A percentile compares a stretch with the other conserved stretches of the same genome.
phyloP scores from a whole-genome alignment of 2,329 filamentous ascomycete genomes.

The Lachnellula suecica region DNA sequence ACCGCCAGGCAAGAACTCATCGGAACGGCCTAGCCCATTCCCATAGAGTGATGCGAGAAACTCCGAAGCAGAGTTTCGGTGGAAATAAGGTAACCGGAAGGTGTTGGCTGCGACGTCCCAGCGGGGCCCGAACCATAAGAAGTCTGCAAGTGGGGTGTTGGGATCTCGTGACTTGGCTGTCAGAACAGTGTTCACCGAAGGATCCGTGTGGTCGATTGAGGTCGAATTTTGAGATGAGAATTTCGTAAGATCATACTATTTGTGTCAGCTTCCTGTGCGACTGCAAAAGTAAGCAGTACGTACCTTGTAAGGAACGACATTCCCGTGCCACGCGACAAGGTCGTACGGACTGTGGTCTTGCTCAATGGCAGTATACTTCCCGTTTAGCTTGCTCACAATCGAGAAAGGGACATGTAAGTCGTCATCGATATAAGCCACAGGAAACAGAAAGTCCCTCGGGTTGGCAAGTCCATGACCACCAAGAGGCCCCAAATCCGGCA shows the following conservation, averaged over 20 bases:
- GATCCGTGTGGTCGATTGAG: constrained; percentile 63
- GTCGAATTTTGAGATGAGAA: constrained; percentile 58
- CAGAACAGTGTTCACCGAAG: constrained; percentile 63
- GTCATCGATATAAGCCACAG: constrained; percentile 52
- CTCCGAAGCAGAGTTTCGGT: constrained; percentile 50
- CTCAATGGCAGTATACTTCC: constrained; percentile 59
- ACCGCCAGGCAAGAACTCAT: constrained; percentile 48
- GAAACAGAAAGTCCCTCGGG: constrained; percentile 61
- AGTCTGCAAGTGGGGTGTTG: constrained; percentile 59
- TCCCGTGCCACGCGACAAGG: constrained; percentile 76
- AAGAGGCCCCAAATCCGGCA: constrained; percentile 65
- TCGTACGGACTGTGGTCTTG: constrained; percentile 74
- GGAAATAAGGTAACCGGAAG: constrained; percentile 59
- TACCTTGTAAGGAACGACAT: no score
- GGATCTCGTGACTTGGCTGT: constrained; percentile 54
- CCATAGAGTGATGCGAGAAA: constrained; percentile 44
- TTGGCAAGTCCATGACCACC: constrained; percentile 65
- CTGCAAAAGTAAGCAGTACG: no score
- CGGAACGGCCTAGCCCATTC: constrained; percentile 41
- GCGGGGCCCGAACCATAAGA: constrained; percentile 64
- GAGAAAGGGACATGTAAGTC: constrained; percentile 50
- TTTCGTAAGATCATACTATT: constrained; percentile 69
- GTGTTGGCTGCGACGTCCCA: constrained; percentile 62
- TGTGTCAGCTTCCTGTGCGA: no score
- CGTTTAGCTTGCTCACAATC: constrained; percentile 64